A percentile compares a stretch with the other conserved stretches of the same genome.
These are phyloP conservation scores for Monascus purpureus DNA, from an alignment of 495 filamentous ascomycete species.

Conservation along the genomic window DNA sequence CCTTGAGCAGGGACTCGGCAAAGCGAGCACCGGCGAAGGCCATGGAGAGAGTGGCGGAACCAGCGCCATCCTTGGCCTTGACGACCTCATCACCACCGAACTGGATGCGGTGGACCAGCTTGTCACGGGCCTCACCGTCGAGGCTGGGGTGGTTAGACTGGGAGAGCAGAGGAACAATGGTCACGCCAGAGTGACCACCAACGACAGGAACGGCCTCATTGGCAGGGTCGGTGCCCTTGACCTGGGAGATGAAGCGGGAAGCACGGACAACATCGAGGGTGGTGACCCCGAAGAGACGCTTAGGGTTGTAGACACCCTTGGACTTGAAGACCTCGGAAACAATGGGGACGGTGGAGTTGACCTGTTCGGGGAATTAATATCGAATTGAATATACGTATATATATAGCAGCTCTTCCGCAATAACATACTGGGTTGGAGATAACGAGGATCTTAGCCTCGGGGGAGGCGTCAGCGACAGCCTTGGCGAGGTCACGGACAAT, in stretches of 20 bases:
- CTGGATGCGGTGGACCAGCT: constrained; percentile 87
- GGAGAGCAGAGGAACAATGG: constrained; percentile 93
- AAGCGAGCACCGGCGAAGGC: constrained; percentile 97
- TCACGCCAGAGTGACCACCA: constrained; percentile 93
- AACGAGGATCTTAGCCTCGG: constrained; percentile 89
- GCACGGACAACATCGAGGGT: constrained; percentile 98
- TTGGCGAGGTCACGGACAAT: constrained; percentile 98
- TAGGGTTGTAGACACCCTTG: constrained; percentile 90
- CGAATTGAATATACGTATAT: no score
- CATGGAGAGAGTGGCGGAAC: constrained; percentile 97
- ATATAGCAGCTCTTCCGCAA: no score
- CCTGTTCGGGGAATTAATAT: constrained; percentile 15
- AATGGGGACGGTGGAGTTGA: constrained; percentile 99
- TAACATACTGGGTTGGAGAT: constrained; percentile 80
- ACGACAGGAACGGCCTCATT: constrained; percentile 90
- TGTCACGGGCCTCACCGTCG: constrained; percentile 53
- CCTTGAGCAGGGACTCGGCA: constrained; percentile 87
- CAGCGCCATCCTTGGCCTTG: constrained; percentile 95
- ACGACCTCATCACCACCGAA: constrained; percentile 99
- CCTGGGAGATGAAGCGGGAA: constrained; percentile 87
- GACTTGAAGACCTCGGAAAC: constrained; percentile 92
- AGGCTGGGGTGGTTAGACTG: constrained; percentile 83
- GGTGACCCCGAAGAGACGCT: constrained; percentile 96
- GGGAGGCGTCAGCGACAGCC: constrained; percentile 75
- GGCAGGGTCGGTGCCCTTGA: constrained; percentile 78